Percentiles rank a stretch among this genome's conserved stretches.
Conservation (phyloP, 208 protist genomes). For the Herpetomonas samuelpessoai region DNA sequence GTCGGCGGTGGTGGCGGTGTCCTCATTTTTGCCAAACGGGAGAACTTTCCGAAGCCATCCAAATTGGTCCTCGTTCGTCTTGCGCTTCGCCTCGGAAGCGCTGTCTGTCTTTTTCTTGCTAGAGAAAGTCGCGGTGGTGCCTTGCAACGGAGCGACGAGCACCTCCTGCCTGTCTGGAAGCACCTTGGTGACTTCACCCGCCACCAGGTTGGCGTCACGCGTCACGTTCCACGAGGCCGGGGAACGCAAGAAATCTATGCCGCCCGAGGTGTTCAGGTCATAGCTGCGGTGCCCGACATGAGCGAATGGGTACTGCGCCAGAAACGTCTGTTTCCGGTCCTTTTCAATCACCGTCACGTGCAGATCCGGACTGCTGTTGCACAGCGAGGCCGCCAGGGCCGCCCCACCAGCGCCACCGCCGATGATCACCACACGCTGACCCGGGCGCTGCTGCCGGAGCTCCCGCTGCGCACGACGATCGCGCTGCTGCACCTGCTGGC, state of each 20-base stretch:
- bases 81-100: constrained; percentile 1
- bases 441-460: constrained; percentile 22
- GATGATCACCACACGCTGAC: constrained; percentile 70
- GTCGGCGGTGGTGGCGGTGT: neutral
- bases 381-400: constrained; percentile 57
- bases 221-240: constrained; percentile 79
- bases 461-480: constrained; percentile 28
- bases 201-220: constrained; percentile 63
- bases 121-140: constrained; percentile 10
- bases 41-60: too few species aligned
- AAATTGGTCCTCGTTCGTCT: too few species aligned
- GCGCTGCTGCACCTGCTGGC: constrained; percentile 42
- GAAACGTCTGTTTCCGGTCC: constrained; percentile 58
- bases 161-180: constrained; percentile 46
- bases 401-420: constrained; percentile 65
- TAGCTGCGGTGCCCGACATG: constrained; percentile 88
- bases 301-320: constrained; percentile 57
- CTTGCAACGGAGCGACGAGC: constrained; percentile 30
- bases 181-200: constrained; percentile 53
- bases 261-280: constrained; percentile 75
- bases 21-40: too few species aligned
- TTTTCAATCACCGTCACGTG: constrained; percentile 82
- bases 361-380: constrained; percentile 37
- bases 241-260: constrained; percentile 62
- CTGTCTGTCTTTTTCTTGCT: neutral